Percentiles rank a stretch among this genome's conserved stretches.
These are phyloP conservation scores for Leccinum cinnamomeum DNA, from an alignment of 1,284 basidiomycete species.

Conservation along the genomic window DNA sequence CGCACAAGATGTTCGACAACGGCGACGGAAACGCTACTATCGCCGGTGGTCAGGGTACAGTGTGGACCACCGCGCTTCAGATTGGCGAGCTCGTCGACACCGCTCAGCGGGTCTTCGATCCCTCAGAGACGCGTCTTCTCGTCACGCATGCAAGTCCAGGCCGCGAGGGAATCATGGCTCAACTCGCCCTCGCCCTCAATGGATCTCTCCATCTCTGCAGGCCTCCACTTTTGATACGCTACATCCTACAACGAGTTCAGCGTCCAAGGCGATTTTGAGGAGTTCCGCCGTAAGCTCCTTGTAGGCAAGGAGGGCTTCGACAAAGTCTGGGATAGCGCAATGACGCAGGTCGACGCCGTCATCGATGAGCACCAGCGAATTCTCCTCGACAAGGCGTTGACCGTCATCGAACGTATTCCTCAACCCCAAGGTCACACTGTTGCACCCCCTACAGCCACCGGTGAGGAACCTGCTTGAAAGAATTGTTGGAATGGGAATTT, in stretches of 20 bases:
- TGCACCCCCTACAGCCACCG: slow-evolving; percentile 48
- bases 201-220: slow-evolving; percentile 93
- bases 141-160: slow-evolving; percentile 93
- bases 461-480: slow-evolving; percentile 91
- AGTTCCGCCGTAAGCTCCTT: slow-evolving; percentile 81
- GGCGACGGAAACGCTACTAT: slow-evolving; percentile 94
- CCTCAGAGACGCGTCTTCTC: slow-evolving; percentile 90
- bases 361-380: slow-evolving; percentile 91
- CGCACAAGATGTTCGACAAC: slow-evolving; percentile 31
- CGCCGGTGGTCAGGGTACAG: slow-evolving; percentile 95
- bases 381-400: slow-evolving; percentile 87
- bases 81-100: slow-evolving; percentile 98
- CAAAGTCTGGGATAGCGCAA: slow-evolving; percentile 93
- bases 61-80: slow-evolving; percentile 98
- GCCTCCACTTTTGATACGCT: slow-evolving; percentile 96
- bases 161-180: slow-evolving; percentile 89
- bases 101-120: slow-evolving; percentile 91
- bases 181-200: slow-evolving; percentile 87
- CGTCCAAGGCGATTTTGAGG: slow-evolving; percentile 87
- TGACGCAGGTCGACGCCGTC: slow-evolving; percentile 87
- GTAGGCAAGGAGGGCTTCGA: slow-evolving; percentile 83
- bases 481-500: slow-evolving; percentile 99
- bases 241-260: slow-evolving; percentile 97
- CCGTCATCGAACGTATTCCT: slow-evolving; percentile 81
- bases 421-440: slow-evolving; percentile 58